Conservation (phyloP, 805 yeast species). For the Wickerhamomyces pijperi region DNA sequence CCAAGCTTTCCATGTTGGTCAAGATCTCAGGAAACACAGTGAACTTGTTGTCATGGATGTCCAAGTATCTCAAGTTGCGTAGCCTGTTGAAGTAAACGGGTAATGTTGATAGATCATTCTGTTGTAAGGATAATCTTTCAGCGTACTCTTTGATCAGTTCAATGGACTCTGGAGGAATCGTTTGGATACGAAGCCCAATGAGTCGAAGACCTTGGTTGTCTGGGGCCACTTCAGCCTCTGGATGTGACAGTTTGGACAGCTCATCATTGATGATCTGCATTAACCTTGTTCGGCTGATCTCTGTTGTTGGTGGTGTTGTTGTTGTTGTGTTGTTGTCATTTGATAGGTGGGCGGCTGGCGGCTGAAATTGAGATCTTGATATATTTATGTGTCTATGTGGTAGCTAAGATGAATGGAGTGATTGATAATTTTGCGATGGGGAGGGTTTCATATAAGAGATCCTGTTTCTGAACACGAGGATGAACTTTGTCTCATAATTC, state of each 20-base stretch:
- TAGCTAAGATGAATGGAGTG: no score
- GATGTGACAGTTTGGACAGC: slow-evolving; percentile 8
- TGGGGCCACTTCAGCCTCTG: slow-evolving; percentile 10
- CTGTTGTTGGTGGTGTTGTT: slow-evolving; percentile 18
- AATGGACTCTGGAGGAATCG: slow-evolving; percentile 27
- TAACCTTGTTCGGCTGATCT: slow-evolving; percentile 11
- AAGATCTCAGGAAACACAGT: slow-evolving; percentile 39
- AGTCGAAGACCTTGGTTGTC: slow-evolving; percentile 24
- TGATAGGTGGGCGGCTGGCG: no score
- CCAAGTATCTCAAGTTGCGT: slow-evolving; percentile 43
- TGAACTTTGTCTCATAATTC: no score
- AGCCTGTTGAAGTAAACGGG: slow-evolving; percentile 37
- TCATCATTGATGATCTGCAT: slow-evolving; percentile 17
- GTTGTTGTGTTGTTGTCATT: no score
- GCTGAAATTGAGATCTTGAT: no score
- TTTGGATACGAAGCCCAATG: slow-evolving; percentile 26
- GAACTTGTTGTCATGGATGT: slow-evolving; percentile 52
- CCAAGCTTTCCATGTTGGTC: slow-evolving; percentile 31
- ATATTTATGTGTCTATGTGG: no score
- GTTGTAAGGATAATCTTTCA: slow-evolving; percentile 43
- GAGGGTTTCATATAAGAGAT: no score
- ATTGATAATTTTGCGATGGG: no score
- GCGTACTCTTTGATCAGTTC: slow-evolving; percentile 25
- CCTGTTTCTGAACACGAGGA: no score
- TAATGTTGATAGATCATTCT: slow-evolving; percentile 34